Evolutionary conservation across 345 rosid species (phyloP).

Genomic region (sweet orange (Citrus sinensis)): DNA sequence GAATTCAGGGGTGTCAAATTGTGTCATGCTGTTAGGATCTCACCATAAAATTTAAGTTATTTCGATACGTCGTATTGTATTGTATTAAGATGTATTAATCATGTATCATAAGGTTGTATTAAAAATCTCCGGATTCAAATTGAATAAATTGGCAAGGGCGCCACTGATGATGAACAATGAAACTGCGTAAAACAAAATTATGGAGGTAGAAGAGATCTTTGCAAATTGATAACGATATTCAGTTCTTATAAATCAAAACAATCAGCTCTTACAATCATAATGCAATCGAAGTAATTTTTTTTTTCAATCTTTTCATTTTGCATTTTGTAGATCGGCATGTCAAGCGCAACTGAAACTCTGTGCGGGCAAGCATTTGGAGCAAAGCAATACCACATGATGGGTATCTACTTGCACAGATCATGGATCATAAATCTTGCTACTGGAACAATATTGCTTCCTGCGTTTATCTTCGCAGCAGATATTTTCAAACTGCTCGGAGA

Average conservation of each 20-base stretch:
- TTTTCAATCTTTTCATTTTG: background rate
- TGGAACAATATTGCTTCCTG: background rate
- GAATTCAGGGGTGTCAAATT: too few species aligned
- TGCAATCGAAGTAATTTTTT: slow-evolving; percentile 24
- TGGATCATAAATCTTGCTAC: slow-evolving; percentile 3
- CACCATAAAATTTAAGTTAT: too few species aligned
- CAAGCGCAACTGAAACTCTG: slow-evolving; percentile 16
- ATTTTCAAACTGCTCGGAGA: slow-evolving; percentile 1
- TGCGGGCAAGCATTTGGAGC: slow-evolving; percentile 23
- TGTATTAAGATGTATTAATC: too few species aligned
- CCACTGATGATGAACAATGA: too few species aligned
- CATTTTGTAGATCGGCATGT: slow-evolving; percentile 14
- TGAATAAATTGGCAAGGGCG: too few species aligned
- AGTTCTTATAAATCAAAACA: too few species aligned
- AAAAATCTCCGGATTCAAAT: background rate
- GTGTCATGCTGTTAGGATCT: too few species aligned
- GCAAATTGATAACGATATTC: background rate
- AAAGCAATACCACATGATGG: slow-evolving; percentile 14
- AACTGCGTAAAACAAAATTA: too few species aligned
- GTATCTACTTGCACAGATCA: slow-evolving; percentile 16
- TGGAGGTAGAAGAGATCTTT: background rate
- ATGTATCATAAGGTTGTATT: too few species aligned
- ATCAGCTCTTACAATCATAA: too few species aligned
- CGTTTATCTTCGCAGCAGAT: background rate
- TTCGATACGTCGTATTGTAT: too few species aligned